phyloP scores from a whole-genome alignment of 768 basidiomycete genomes.

The Boletus pseudopeckii region DNA sequence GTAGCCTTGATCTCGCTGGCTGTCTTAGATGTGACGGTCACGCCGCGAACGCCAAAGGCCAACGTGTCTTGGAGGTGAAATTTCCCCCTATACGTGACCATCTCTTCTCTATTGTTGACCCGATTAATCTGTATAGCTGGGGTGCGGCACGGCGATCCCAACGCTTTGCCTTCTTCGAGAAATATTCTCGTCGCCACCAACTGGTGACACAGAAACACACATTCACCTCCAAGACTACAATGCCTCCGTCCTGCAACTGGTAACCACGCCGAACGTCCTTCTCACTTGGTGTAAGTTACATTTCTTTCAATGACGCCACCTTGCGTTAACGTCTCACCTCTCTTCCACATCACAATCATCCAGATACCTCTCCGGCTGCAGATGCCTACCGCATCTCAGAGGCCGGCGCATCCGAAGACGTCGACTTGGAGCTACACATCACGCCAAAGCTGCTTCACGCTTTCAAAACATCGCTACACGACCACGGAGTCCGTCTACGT shows the following conservation, averaged over 20 bases:
- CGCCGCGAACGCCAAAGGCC: constrained; percentile 38
- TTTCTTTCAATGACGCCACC: not conserved
- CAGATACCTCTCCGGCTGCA: constrained; percentile 64
- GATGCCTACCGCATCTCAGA: constrained; percentile 38
- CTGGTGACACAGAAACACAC: constrained; percentile 36
- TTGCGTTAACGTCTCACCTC: not conserved
- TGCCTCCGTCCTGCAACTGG: constrained; percentile 68
- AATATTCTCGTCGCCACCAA: constrained; percentile 43
- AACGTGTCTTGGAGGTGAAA: constrained; percentile 67
- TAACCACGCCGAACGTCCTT: constrained; percentile 75
- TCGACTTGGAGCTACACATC: constrained; percentile 59
- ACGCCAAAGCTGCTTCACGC: constrained; percentile 59
- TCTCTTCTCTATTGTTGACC: not conserved
- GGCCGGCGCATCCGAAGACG: constrained; percentile 19
- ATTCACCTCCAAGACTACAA: constrained; percentile 94
- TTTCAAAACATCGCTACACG: constrained; percentile 58
- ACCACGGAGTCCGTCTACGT: constrained; percentile 54
- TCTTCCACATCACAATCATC: not conserved
- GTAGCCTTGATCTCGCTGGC: constrained; percentile 80
- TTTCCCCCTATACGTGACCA: not conserved
- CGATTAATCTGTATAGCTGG: constrained; percentile 51
- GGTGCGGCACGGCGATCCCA: constrained; percentile 91
- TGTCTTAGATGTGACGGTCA: constrained; percentile 45
- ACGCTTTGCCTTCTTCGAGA: constrained; percentile 67
- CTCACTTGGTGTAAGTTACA: constrained; percentile 73